Evolutionary conservation across 2,329 filamentous ascomycete genomes (phyloP).

Genomic region (Alternaria sp.): DNA sequence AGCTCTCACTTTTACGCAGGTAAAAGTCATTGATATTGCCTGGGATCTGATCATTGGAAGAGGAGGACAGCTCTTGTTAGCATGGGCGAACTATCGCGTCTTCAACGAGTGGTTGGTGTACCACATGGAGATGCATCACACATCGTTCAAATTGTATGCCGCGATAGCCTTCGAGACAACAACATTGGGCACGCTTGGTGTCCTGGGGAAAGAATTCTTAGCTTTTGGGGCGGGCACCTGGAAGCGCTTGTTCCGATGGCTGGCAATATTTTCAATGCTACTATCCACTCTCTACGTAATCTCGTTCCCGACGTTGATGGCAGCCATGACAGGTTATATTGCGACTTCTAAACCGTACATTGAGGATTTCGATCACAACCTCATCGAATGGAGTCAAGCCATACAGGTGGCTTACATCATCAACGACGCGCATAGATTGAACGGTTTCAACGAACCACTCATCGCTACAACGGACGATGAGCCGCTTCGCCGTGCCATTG

Average conservation of each 20-base stretch:
- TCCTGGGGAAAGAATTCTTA: conserved; percentile 42
- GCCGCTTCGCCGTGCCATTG: conserved; percentile 16
- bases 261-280: conserved; percentile 42
- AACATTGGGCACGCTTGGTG: conserved; percentile 42
- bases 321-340: conserved; percentile 54
- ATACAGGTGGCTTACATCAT: conserved; percentile 28
- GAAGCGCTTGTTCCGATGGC: conserved; percentile 46
- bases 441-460: conserved; percentile 26
- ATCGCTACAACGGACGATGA: background rate
- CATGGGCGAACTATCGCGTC: conserved; percentile 49
- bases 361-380: conserved; percentile 33
- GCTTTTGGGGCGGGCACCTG: conserved; percentile 34
- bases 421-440: conserved; percentile 29
- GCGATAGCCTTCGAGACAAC: conserved; percentile 43
- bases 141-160: conserved; percentile 44
- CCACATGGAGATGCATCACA: conserved; percentile 46
- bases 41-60: conserved; percentile 53
- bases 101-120: conserved; percentile 51
- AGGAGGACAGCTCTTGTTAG: conserved; percentile 47
- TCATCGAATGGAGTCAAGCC: conserved; percentile 38
- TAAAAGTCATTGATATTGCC: conserved; percentile 50
- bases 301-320: conserved; percentile 50
- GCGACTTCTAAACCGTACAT: conserved; percentile 42
- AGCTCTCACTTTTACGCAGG: conserved; percentile 47
- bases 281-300: conserved; percentile 48